These are phyloP conservation scores for Echites panduratus DNA, from an alignment of 257 asterid species.

Conservation along the genomic window DNA sequence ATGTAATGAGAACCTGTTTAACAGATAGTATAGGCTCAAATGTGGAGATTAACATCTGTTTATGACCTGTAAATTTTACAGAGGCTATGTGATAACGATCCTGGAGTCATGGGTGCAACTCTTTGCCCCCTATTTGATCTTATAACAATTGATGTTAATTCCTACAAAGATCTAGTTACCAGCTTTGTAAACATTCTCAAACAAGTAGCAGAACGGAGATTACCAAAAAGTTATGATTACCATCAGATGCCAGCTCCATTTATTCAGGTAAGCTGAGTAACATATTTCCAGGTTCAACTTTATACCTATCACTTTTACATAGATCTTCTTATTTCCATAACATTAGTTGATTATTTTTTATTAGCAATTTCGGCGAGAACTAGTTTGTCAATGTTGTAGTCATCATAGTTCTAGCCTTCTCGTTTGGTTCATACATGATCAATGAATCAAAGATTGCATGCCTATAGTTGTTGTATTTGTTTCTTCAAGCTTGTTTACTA, in stretches of 20 bases:
- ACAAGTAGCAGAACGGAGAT: conserved; percentile 89
- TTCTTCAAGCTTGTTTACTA: background rate
- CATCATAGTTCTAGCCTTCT: background rate
- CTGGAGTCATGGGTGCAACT: conserved; percentile 97
- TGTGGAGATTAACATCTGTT: background rate
- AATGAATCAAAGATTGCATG: background rate
- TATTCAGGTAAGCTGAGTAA: conserved; percentile 52
- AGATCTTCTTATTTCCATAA: background rate
- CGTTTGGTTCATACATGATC: background rate
- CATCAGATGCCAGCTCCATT: conserved; percentile 99
- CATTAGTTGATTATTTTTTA: background rate
- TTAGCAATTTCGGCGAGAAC: background rate
- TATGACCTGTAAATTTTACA: conserved; percentile 35
- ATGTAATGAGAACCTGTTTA: background rate
- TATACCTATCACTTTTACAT: no score
- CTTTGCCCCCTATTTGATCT: conserved; percentile 96
- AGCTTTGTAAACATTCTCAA: conserved; percentile 95
- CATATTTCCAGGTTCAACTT: background rate
- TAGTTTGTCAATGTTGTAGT: no score
- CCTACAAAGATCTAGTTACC: conserved; percentile 75
- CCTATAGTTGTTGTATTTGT: background rate
- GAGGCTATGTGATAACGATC: conserved; percentile 94
- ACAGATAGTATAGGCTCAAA: background rate
- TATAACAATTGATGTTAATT: conserved; percentile 55
- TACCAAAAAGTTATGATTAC: conserved; percentile 93